Evolutionary conservation across 2,329 filamentous ascomycete genomes (phyloP), one percentile per base, ranked within the genome.

Genomic region (Hymenoscyphus salicellus): DNA sequence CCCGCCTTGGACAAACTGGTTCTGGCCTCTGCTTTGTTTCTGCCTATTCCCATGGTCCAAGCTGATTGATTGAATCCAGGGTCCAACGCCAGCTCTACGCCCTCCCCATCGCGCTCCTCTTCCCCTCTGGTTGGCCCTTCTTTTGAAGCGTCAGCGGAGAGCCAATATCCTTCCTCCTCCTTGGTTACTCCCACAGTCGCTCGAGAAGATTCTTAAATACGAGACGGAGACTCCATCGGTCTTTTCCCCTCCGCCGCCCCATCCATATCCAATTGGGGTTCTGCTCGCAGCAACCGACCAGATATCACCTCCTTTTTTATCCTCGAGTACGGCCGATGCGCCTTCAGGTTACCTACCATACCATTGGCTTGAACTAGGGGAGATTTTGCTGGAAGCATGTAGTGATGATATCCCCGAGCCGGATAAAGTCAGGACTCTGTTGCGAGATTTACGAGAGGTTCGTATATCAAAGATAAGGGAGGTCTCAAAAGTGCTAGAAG

Each of bases 291-390:
- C 16, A 52, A 72, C 63, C 62, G 52, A 70, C 61, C 70, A 46
- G 23, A 75, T 87, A 0, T 86, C 88, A 0, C 86, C 93, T 3
- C 94, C 94, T 0, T 97, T 97, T 75, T 78, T 96, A 1, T 85
- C 87, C 0, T 88, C 89, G 17, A 92, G 90, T 68, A 93, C 89
- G 0, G 86, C 89, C 23, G 81, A 86, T 57, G 86, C 89, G 1
- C 86, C 89, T 8, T 79, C 87, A 0, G 86, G 87, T 49, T 86
- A 88, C 16, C 81, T 99, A 36, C 95, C 95, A 0, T 98, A 96
- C 75, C 94, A 98, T 79, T 99, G 94, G 93, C 84, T 96, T 52
- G 95, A 98, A 78, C 80, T 98, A 8, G 89, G 90, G 20, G 93
- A 97, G 78, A 87, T 96, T 75, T 81, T 99, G 56, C 84, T 99